Percentiles rank a stretch among this genome's conserved stretches.
Evolutionary conservation across 345 rosid genomes (phyloP).

Genomic region (Sonneratia caseolaris): DNA sequence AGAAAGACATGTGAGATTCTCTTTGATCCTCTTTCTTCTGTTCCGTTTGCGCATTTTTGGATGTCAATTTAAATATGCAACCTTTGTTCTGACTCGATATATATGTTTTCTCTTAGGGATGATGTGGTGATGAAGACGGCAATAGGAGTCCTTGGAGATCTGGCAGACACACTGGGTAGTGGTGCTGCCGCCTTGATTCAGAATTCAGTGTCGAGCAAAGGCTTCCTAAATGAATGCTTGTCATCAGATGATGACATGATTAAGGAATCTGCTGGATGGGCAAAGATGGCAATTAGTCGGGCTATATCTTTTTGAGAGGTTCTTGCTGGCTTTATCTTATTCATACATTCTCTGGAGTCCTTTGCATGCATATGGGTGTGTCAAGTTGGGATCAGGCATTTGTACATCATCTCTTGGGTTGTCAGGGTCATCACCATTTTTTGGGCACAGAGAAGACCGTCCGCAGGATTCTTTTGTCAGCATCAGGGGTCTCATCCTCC

Average conservation of each 20-base stretch:
- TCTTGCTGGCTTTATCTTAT: slow-evolving; percentile 15
- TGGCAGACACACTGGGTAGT: slow-evolving; percentile 49
- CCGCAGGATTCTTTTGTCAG: slow-evolving; percentile 2
- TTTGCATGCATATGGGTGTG: slow-evolving; percentile 47
- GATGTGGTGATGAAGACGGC: slow-evolving; percentile 43
- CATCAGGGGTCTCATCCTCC: background rate
- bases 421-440: slow-evolving; percentile 33
- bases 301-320: slow-evolving; percentile 44
- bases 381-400: slow-evolving; percentile 29
- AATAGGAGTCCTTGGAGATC: slow-evolving; percentile 50
- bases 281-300: slow-evolving; percentile 47
- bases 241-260: slow-evolving; percentile 44
- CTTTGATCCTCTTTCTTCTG: slow-evolving; percentile 3
- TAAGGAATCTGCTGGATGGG: slow-evolving; percentile 63
- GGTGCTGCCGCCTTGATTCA: slow-evolving; percentile 48
- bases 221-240: slow-evolving; percentile 43
- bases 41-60: too few relatives aligned
- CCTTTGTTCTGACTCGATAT: background rate
- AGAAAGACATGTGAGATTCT: slow-evolving; percentile 31
- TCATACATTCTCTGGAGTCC: slow-evolving; percentile 21
- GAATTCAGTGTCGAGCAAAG: slow-evolving; percentile 43
- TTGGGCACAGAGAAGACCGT: slow-evolving; percentile 11
- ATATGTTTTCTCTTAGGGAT: slow-evolving; percentile 29
- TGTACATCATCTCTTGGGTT: slow-evolving; percentile 32
- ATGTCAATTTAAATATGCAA: background rate